Evolutionary conservation across 78 protist species (phyloP).

Genomic region (Dictyostelium brefeldianum): DNA sequence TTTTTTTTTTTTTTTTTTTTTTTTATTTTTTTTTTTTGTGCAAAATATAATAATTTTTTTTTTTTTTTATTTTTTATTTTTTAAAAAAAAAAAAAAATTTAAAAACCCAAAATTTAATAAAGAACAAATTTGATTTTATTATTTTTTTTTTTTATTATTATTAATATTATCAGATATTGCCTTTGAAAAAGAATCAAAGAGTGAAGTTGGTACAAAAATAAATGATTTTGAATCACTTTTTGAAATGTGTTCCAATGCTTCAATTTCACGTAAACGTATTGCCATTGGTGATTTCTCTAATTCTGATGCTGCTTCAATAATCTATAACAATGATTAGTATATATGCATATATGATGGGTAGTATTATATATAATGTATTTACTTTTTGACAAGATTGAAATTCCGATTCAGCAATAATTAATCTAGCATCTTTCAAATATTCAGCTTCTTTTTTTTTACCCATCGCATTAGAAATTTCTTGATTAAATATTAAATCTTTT

Average conservation of each 20-base stretch:
- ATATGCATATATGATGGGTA: background rate
- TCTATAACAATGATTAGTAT: background rate
- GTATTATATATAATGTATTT: background rate
- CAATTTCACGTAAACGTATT: slow-evolving; percentile 36
- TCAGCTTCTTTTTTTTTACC: slow-evolving; percentile 61
- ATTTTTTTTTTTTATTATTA: background rate
- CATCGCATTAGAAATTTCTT: slow-evolving; percentile 61
- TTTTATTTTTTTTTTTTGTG: background rate
- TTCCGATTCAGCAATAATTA: slow-evolving; percentile 37
- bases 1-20: background rate
- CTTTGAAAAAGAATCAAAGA: slow-evolving; percentile 2
- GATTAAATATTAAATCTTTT: slow-evolving; percentile 29
- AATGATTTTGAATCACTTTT: slow-evolving; percentile 55
- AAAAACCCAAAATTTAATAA: no score
- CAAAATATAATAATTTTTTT: background rate
- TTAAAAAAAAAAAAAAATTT: no score
- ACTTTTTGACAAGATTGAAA: background rate
- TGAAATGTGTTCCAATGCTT: slow-evolving; percentile 32
- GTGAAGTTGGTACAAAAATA: slow-evolving; percentile 38
- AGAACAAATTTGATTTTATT: background rate
- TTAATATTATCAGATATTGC: no score
- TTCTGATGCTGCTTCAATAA: background rate
- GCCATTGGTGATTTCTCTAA: slow-evolving; percentile 59
- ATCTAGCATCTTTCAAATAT: slow-evolving; percentile 34
- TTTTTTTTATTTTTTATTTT: background rate